These are phyloP conservation scores for Ceratocystis cubensis DNA, from an alignment of 2,329 filamentous ascomycete species.

Conservation along the genomic window DNA sequence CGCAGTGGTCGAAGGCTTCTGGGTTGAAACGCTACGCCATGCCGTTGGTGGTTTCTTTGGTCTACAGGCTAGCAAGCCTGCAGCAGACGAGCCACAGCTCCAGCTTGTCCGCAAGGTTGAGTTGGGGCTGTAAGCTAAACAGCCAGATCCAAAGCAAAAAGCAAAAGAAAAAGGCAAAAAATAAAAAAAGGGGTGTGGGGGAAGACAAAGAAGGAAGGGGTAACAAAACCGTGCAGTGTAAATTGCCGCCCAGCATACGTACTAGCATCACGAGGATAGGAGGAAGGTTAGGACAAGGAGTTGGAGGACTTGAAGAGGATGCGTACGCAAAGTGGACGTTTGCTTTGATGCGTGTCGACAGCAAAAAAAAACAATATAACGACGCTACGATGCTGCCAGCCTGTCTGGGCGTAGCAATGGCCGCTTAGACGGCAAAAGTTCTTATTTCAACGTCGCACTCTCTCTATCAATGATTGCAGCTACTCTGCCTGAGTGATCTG, in stretches of 20 bases:
- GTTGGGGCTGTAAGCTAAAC: constrained; percentile 34
- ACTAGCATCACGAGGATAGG: not conserved
- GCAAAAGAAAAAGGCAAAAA: too few relatives aligned
- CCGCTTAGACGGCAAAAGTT: not conserved
- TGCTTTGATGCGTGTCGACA: not conserved
- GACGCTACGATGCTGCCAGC: not conserved
- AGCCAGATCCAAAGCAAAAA: not conserved
- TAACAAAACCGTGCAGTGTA: not conserved
- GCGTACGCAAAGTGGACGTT: not conserved
- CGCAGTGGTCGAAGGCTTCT: constrained; percentile 61
- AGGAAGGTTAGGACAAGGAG: not conserved
- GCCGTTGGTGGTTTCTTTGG: constrained; percentile 58
- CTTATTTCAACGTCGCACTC: not conserved
- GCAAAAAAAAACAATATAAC: not conserved
- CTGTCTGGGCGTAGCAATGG: not conserved
- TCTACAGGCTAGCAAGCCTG: constrained; percentile 24
- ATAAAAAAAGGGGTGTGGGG: not conserved
- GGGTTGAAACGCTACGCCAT: constrained; percentile 57
- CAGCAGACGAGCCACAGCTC: constrained; percentile 30
- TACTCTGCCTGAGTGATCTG: not conserved
- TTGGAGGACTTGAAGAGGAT: not conserved
- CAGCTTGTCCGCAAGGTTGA: constrained; percentile 42
- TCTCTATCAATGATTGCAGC: not conserved
- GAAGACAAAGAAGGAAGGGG: not conserved
- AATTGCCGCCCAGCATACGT: not conserved